Evolutionary conservation across 331 rosid species (phyloP), one percentile per base, ranked within the genome.

Genomic region (Malus hybrid): DNA sequence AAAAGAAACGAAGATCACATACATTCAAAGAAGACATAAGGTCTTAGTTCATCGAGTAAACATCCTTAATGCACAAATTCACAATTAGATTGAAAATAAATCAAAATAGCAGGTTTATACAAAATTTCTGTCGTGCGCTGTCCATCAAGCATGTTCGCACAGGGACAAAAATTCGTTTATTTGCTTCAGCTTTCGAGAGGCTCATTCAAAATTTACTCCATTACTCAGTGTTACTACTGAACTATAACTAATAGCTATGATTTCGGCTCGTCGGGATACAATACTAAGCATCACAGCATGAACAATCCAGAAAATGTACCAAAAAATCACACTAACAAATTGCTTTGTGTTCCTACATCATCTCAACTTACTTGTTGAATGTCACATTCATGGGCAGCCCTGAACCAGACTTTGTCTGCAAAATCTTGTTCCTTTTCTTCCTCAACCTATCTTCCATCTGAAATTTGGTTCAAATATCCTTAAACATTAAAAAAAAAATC

Each of bases 391-490:
- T 81, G 50, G 95, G 91, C 67, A 70, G 50, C 55, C 82, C 89
- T 50, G 98, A 90, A 70, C 98, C 98, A 24, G 92, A 88, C 83
- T 94, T 94, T 62, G 96, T 66, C 67, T 94, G 98, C 83, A 94
- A 79, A 72, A 94, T 87, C 78, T 87, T 90, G 79, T 83, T 87
- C 88, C 97, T 87, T 70, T 94, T 94, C 84, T 81, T 90, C 83
- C 90, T 87, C 57, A 94, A 64, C 91, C 98, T 90, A 30, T 87
- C 97, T 77, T 94, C 91, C 88, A 94, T 86, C 99, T 94, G 84
- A 84, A 82, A 82, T 80, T 60, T 68, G 53, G 56, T 46, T 24
- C 29, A 24, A 80, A 72, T 78, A 34, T 62, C 69, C 68, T 55
- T 19, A 24, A 69, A 82, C 14, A 28, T 20, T 36, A 42, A 53